Base-by-base conservation (phyloP, 306 rosid species). In the Cucurbita pepo region DNA sequence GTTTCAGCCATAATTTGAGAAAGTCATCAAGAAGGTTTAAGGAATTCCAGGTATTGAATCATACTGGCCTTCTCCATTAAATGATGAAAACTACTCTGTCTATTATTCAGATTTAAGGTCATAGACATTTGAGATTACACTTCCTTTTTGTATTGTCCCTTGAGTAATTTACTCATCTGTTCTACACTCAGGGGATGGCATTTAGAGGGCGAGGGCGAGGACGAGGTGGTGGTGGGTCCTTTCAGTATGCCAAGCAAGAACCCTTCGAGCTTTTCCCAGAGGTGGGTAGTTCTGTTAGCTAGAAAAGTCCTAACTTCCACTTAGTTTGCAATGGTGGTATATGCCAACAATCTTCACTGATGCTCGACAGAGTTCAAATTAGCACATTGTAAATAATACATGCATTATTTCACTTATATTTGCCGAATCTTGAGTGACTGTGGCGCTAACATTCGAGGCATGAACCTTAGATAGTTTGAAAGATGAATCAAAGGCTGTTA, bases 191-290 rank as follows among this genome's bases (percentile, higher is more conserved):
- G 51, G 62, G 13, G 77, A 75, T 75, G 77, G 77, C 77, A 52
- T 75, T 60, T 61, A 61, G 77, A 61, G 77, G 77, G 34, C 58
- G 77, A 41, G 69, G 77, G 1, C 71, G 77, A 22, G 77, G 77
- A 10, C 77, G 77, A 9, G 77, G 77, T 21, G 52, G 77, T 5
- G 69, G 71, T 10, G 77, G 71, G 45, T 6, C 16, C 56, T 74
- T 58, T 62, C 71, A 53, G 21, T 75, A 44, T 37, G 77, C 77
- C 59, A 75, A 75, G 71, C 71, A 45, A 59, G 77, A 75, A 51
- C 58, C 70, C 7, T 75, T 59, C 41, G 77, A 60, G 60, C 71
- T 75, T 21, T 75, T 75, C 40, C 77, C 77, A 0, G 77, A 75
- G 66, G 77, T 75, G 37, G n/a, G 75, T 71, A 36, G 43, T 53